Conservation (phyloP, 352 stramenopile species). For the Pythium plurisporium region DNA sequence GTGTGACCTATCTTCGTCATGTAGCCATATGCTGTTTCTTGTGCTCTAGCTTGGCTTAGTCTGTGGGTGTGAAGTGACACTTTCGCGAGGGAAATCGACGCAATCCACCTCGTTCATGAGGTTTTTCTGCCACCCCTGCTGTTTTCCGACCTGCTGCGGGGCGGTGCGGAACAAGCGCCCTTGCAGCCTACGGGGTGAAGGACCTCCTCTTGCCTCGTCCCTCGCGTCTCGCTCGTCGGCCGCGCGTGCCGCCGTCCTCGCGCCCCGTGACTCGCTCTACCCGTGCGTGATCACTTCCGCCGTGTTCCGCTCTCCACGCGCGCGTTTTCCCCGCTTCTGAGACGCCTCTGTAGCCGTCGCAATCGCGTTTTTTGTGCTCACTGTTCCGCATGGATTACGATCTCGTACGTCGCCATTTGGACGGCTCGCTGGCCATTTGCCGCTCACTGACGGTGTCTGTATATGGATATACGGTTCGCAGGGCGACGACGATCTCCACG, state of each 20-base stretch:
- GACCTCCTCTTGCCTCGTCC: background rate
- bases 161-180: background rate
- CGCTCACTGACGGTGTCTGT: background rate
- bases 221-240: no score
- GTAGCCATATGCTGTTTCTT: conserved; percentile 15
- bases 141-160: background rate
- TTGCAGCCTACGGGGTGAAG: background rate
- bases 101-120: conserved; percentile 12
- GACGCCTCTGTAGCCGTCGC: background rate
- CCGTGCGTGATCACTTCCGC: no score
- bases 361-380: background rate
- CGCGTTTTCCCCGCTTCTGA: no score
- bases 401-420: conserved; percentile 25
- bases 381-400: conserved; percentile 58
- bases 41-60: background rate
- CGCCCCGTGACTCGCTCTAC: no score
- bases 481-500: conserved; percentile 24
- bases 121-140: conserved; percentile 9
- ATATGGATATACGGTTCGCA: no score
- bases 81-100: background rate
- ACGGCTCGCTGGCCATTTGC: no score
- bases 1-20: no score
- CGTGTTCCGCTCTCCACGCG: background rate
- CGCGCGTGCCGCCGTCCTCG: background rate
- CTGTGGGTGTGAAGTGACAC: background rate